Evolutionary conservation across 495 filamentous ascomycete genomes (phyloP).

Genomic region (Daldinia loculata): DNA sequence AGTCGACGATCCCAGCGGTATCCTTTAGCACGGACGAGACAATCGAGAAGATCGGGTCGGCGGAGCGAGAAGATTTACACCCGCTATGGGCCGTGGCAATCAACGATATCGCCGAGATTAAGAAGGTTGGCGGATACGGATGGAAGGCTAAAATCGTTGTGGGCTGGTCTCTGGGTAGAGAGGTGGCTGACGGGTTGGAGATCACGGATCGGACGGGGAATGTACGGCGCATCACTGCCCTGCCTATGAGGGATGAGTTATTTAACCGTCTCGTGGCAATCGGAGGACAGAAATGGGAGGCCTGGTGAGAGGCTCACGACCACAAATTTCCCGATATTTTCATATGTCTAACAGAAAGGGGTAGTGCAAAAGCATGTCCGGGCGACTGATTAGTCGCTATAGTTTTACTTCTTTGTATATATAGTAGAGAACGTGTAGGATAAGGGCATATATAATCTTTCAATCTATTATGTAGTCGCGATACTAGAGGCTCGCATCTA

Average conservation of each 20-base stretch:
- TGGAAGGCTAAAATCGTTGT: constrained; percentile 90
- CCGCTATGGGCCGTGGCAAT: constrained; percentile 64
- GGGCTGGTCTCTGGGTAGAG: constrained; percentile 79
- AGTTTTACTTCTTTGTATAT: background rate
- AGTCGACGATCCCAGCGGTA: constrained; percentile 65
- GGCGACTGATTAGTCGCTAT: background rate
- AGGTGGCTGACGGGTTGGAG: constrained; percentile 81
- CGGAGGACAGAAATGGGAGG: constrained; percentile 88
- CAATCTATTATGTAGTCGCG: background rate
- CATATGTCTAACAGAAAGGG: constrained; percentile 14
- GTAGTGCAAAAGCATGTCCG: constrained; percentile 4
- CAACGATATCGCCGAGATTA: constrained; percentile 67
- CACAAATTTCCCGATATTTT: background rate
- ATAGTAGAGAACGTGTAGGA: background rate
- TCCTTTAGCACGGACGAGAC: constrained; percentile 62
- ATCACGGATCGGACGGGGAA: constrained; percentile 66
- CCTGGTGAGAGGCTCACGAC: constrained; percentile 61
- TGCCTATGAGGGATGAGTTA: constrained; percentile 78
- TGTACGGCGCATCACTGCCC: constrained; percentile 71
- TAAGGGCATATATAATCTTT: background rate
- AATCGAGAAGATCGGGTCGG: constrained; percentile 56
- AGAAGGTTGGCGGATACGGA: constrained; percentile 84
- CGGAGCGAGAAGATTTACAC: constrained; percentile 61
- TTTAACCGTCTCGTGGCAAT: constrained; percentile 87
- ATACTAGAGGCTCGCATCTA: background rate